Evolutionary conservation across 2,329 filamentous ascomycete genomes (phyloP).

Genomic region (Anisogramma anomala): DNA sequence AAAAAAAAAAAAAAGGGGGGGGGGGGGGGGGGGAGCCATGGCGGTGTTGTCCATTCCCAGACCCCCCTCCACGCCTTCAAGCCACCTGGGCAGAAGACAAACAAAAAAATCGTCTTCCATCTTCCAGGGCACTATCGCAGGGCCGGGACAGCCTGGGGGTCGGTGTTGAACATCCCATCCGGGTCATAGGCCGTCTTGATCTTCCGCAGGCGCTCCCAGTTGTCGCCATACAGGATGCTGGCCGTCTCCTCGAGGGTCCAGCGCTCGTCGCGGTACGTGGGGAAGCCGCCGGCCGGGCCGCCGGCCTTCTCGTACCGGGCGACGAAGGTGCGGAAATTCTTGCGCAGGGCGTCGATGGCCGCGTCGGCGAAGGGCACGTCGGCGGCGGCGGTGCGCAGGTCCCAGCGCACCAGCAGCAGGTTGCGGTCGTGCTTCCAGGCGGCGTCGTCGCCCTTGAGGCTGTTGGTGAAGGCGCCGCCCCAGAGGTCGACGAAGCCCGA

Average conservation of each 20-base stretch:
- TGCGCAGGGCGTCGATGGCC: slow-evolving; percentile 2
- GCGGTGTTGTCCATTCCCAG: too few relatives aligned
- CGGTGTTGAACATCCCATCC: slow-evolving; percentile 7
- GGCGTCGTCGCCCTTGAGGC: neutral
- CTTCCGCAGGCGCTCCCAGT: slow-evolving; percentile 1
- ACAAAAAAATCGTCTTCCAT: neutral
- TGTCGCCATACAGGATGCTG: slow-evolving; percentile 3
- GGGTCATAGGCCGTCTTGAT: slow-evolving; percentile 6
- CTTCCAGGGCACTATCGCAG: neutral
- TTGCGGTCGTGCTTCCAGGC: slow-evolving; percentile 10
- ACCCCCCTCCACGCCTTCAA: too few relatives aligned
- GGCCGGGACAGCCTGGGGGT: slow-evolving; percentile 6
- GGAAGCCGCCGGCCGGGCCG: neutral
- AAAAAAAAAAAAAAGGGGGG: too few relatives aligned
- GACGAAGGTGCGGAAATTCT: slow-evolving; percentile 2
- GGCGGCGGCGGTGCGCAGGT: neutral
- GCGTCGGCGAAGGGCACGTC: slow-evolving; percentile 2
- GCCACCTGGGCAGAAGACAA: too few relatives aligned
- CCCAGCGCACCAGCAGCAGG: slow-evolving; percentile 9
- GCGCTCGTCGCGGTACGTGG: slow-evolving; percentile 7
- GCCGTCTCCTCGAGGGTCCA: slow-evolving; percentile 6
- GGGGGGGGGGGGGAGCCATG: too few relatives aligned
- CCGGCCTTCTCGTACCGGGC: slow-evolving; percentile 2
- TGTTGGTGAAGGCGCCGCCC: slow-evolving; percentile 4
- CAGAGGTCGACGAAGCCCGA: slow-evolving; percentile 7